A percentile compares a stretch with the other conserved stretches of the same genome.
Conservation (phyloP, 176 grass and related monocot species). For the Saccharum spontaneum region DNA sequence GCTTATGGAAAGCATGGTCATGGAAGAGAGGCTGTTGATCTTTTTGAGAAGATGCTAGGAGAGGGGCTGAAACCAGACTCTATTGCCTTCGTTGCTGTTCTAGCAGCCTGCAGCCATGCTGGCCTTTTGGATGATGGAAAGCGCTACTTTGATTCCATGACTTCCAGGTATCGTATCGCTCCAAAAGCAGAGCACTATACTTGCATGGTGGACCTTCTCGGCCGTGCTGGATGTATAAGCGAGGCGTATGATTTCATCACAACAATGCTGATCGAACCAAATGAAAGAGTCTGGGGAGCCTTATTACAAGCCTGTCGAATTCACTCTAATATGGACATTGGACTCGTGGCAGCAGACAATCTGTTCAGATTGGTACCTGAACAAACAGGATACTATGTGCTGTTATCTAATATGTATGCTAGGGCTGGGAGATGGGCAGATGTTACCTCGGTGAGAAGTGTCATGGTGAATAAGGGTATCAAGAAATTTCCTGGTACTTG, state of each 20-base stretch:
- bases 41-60: conserved; percentile 70
- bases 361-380: conserved; percentile 72
- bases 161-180: conserved; percentile 48
- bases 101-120: conserved; percentile 71
- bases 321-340: conserved; percentile 80
- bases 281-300: conserved; percentile 79
- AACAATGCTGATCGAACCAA: conserved; percentile 62
- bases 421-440: conserved; percentile 69
- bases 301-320: conserved; percentile 69
- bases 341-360: conserved; percentile 62
- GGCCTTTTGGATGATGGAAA: conserved; percentile 63
- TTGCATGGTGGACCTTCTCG: conserved; percentile 81
- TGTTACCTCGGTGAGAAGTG: conserved; percentile 59
- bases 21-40: conserved; percentile 52
- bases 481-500: conserved; percentile 79
- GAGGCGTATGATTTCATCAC: conserved; percentile 79
- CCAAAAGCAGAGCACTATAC: conserved; percentile 67
- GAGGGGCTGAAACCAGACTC: conserved; percentile 59
- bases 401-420: conserved; percentile 90
- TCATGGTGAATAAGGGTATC: conserved; percentile 70
- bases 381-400: conserved; percentile 76
- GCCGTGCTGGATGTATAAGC: conserved; percentile 53
- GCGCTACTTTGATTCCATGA: conserved; percentile 63
- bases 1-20: conserved; percentile 69
- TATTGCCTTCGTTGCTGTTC: conserved; percentile 68